Conservation (phyloP, 345 rosid genomes). For the Sisymbrium irio region DNA sequence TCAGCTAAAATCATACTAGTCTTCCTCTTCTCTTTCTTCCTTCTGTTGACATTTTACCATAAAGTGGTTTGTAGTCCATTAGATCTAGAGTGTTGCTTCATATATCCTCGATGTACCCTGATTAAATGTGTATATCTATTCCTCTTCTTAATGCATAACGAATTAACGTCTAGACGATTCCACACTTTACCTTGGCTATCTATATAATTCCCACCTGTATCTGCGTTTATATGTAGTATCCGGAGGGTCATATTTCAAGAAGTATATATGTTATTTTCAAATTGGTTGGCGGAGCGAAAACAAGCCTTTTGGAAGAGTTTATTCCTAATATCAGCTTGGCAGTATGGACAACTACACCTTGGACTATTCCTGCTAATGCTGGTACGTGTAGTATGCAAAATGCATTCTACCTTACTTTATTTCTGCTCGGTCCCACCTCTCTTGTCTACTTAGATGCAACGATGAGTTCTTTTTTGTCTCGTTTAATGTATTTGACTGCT, state of each 20-base stretch:
- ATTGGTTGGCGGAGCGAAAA: conserved; percentile 46
- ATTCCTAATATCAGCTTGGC: conserved; percentile 76
- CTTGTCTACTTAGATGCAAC: not conserved
- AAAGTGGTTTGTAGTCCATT: not conserved
- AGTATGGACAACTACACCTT: conserved; percentile 97
- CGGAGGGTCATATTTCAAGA: conserved; percentile 91
- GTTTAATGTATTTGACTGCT: not conserved
- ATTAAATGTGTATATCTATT: not conserved
- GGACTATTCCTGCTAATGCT: conserved; percentile 97
- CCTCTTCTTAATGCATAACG: not conserved
- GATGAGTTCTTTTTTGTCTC: not conserved
- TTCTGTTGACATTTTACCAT: not conserved
- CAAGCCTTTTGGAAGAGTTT: conserved; percentile 53
- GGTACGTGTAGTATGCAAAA: conserved; percentile 45
- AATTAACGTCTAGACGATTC: not conserved
- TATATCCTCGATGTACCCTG: not conserved
- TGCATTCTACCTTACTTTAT: not conserved
- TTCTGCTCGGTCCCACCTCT: not conserved
- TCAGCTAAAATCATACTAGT: conserved; percentile 4
- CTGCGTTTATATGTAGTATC: conserved; percentile 58
- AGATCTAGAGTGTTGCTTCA: not conserved
- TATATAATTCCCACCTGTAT: conserved; percentile 3
- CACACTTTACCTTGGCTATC: conserved; percentile 8
- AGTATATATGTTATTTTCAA: conserved; percentile 83
- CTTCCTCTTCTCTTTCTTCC: conserved; percentile 6